Evolutionary conservation across 140 eudicot species (phyloP).

Genomic region (Ambrosia hybrid): DNA sequence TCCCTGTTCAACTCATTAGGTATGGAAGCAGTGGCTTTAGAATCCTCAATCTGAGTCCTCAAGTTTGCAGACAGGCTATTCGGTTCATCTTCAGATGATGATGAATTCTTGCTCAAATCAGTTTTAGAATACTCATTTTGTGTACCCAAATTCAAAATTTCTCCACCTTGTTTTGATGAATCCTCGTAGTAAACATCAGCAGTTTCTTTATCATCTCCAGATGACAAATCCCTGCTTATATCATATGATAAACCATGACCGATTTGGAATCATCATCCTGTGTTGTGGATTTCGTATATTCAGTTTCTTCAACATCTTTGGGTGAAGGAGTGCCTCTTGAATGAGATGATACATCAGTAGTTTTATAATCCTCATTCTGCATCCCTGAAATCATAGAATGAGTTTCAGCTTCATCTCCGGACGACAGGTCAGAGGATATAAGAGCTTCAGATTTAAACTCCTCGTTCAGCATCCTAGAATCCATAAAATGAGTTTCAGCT

Average conservation of each 20-base stretch:
- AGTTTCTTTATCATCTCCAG: slow-evolving; percentile 13
- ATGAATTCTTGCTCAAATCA: too few relatives aligned
- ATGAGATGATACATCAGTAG: background rate
- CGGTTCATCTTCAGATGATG: too few relatives aligned
- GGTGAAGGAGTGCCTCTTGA: background rate
- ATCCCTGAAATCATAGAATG: background rate
- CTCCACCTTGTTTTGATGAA: slow-evolving; percentile 18
- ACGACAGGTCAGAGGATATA: background rate
- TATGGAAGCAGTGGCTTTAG: background rate
- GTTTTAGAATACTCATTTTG: too few relatives aligned
- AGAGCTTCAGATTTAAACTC: background rate
- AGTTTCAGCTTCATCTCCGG: slow-evolving; percentile 9
- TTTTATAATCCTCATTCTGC: background rate
- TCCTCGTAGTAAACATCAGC: background rate
- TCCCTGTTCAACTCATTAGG: background rate
- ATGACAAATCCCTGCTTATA: background rate
- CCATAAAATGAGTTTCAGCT: too few relatives aligned
- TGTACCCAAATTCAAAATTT: background rate
- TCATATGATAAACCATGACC: background rate
- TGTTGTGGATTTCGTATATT: background rate
- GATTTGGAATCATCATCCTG: background rate
- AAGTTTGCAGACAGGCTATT: too few relatives aligned
- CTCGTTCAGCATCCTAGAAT: background rate
- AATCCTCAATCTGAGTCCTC: background rate
- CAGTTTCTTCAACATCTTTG: background rate